Conservation (phyloP, 257 asterid species). For the Lycium ferocissimum region DNA sequence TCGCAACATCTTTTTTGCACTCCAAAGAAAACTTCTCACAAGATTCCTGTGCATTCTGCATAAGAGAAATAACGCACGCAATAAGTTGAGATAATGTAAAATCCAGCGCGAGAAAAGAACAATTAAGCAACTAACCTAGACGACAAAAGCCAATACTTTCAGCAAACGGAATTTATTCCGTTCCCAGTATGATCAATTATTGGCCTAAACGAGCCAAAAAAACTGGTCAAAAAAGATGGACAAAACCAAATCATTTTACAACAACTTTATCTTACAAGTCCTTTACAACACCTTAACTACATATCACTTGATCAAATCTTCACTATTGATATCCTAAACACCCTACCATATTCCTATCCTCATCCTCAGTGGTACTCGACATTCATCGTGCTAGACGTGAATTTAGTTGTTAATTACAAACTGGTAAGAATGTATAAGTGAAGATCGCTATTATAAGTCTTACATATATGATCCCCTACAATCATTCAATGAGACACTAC, state of each 20-base stretch:
- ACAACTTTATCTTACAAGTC: too few species aligned
- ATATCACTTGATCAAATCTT: too few species aligned
- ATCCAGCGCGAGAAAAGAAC: neutral
- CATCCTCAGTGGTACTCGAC: too few species aligned
- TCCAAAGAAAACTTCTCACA: constrained; percentile 50
- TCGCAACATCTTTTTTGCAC: constrained; percentile 51
- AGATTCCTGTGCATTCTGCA: constrained; percentile 61
- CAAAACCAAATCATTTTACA: neutral
- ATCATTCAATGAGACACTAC: too few species aligned
- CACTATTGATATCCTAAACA: too few species aligned
- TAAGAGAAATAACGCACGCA: neutral
- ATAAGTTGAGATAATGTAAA: neutral
- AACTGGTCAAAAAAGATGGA: neutral
- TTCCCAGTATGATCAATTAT: neutral
- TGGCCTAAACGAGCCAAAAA: neutral
- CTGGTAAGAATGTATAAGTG: too few species aligned
- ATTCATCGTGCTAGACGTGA: too few species aligned
- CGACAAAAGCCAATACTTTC: neutral
- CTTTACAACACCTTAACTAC: too few species aligned
- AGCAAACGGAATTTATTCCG: neutral
- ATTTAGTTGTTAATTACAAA: too few species aligned
- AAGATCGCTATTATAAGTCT: too few species aligned
- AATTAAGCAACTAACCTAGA: constrained; percentile 19
- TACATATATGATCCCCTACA: too few species aligned
- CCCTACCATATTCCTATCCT: too few species aligned